Conservation (phyloP, 1,139 yeast genomes). For the Sugiyamaella castrensis region DNA sequence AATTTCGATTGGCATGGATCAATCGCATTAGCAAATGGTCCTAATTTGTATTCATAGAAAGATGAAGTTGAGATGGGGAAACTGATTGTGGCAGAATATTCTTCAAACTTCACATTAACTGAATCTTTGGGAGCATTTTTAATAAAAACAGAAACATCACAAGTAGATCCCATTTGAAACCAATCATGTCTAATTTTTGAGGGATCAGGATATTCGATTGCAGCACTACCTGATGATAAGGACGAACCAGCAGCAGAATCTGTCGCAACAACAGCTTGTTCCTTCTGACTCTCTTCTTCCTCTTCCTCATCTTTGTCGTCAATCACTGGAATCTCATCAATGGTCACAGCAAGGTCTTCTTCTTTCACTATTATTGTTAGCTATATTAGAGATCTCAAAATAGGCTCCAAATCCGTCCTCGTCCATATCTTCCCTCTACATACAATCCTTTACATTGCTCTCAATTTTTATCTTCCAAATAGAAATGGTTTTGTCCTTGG, state of each 20-base stretch:
- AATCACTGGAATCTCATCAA: conserved; percentile 25
- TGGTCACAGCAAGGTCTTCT: conserved; percentile 20
- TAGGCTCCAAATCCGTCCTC: too few species aligned
- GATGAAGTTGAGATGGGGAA: conserved; percentile 5
- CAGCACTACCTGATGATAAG: background rate
- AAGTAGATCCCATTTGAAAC: conserved; percentile 61
- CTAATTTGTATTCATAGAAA: conserved; percentile 44
- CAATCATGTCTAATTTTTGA: conserved; percentile 65
- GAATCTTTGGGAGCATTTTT: conserved; percentile 55
- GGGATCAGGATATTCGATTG: conserved; percentile 13
- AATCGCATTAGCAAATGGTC: conserved; percentile 51
- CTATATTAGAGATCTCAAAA: too few species aligned
- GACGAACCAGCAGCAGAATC: background rate
- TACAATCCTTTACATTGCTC: conserved; percentile 8
- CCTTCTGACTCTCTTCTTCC: background rate
- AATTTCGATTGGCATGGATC: conserved; percentile 46
- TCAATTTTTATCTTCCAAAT: conserved; percentile 26
- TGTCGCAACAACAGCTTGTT: background rate
- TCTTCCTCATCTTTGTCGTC: background rate
- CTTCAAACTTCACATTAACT: conserved; percentile 41
- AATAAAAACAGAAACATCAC: conserved; percentile 71
- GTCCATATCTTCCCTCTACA: background rate
- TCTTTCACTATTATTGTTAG: conserved; percentile 9
- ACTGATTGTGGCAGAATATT: conserved; percentile 18
- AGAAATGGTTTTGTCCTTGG: conserved; percentile 42